phyloP scores from a whole-genome alignment of 2,329 filamentous ascomycete species.

The Scopulariopsis brevicaulis region DNA sequence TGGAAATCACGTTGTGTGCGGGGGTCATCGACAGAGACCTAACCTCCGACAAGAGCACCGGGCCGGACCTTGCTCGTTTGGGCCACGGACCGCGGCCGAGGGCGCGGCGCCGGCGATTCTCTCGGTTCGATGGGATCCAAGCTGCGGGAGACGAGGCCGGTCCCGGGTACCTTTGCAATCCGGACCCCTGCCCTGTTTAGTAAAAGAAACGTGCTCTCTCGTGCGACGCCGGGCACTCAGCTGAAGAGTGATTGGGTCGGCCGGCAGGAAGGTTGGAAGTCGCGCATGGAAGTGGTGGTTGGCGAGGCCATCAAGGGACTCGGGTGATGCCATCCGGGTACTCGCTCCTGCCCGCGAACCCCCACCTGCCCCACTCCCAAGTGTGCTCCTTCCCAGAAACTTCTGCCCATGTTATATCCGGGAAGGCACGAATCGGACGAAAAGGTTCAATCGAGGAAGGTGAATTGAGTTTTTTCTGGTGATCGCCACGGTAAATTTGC shows the following conservation, averaged over 20 bases:
- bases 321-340: conserved; percentile 1
- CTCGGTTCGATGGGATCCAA: not conserved
- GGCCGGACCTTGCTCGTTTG: not conserved
- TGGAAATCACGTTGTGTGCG: not conserved
- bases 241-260: not conserved
- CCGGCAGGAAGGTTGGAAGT: not conserved
- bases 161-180: not conserved
- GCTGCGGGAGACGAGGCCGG: not conserved
- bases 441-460: not conserved
- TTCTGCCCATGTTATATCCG: not conserved
- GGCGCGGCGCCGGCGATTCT: not conserved
- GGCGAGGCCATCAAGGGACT: conserved; percentile 5
- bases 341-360: not conserved
- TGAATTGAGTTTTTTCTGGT: not conserved
- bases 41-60: not conserved
- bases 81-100: not conserved
- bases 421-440: not conserved
- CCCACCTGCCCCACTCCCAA: not conserved
- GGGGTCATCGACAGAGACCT: not conserved
- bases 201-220: not conserved
- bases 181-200: not conserved
- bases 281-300: not conserved
- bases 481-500: not conserved
- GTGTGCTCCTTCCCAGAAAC: not conserved
- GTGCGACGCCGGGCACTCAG: not conserved